Conservation (phyloP, 768 basidiomycete species). For the Tulasnella sp. region DNA sequence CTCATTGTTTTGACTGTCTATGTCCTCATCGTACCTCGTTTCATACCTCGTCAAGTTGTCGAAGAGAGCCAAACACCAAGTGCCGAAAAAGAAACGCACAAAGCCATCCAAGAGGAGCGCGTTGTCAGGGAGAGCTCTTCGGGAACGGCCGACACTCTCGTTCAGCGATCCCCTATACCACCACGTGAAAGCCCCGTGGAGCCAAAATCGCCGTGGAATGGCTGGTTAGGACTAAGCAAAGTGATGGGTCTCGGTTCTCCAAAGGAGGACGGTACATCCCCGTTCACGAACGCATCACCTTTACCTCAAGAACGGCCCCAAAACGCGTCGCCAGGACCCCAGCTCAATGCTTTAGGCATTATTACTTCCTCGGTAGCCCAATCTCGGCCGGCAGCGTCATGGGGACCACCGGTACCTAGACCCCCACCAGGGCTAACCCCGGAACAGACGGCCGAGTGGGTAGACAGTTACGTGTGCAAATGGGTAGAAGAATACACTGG, state of each 20-base stretch:
- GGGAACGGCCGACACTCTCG: neutral
- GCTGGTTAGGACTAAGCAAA: neutral
- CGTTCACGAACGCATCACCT: neutral
- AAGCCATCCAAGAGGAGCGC: neutral
- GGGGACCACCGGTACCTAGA: slow-evolving; percentile 16
- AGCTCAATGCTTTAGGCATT: neutral
- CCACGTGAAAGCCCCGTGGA: neutral
- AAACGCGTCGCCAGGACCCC: neutral
- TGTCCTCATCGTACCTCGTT: neutral
- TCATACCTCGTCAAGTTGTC: neutral
- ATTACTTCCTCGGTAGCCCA: neutral
- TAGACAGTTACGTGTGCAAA: slow-evolving; percentile 27
- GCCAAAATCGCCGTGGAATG: slow-evolving; percentile 13
- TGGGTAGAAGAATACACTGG: slow-evolving; percentile 24
- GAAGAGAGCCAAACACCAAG: neutral
- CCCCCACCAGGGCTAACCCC: slow-evolving; percentile 25
- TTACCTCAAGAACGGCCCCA: neutral
- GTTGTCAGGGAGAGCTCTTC: neutral
- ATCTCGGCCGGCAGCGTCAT: neutral
- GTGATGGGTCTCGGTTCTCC: neutral
- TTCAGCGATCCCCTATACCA: neutral
- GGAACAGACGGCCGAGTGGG: slow-evolving; percentile 27
- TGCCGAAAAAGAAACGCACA: neutral
- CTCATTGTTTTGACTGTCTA: neutral
- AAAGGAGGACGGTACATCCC: neutral